Conservation (phyloP, 306 rosid species). For the Dryas octopetala region DNA sequence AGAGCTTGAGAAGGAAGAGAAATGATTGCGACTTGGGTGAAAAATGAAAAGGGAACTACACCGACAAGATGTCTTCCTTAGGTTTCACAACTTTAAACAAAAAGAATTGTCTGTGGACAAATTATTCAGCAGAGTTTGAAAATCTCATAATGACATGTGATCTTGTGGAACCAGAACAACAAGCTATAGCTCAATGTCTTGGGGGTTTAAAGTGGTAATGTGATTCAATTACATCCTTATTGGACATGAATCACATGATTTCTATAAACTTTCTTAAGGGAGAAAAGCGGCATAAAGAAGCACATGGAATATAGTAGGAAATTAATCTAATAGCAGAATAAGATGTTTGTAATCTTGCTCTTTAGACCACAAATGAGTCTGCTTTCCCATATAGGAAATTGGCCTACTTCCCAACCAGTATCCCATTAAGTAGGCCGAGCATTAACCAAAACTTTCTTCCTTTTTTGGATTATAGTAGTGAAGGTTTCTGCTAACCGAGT, state of each 20-base stretch:
- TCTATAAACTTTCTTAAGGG: neutral
- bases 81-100: neutral
- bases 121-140: neutral
- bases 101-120: neutral
- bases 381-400: neutral
- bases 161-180: neutral
- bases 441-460: neutral
- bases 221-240: neutral
- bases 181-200: neutral
- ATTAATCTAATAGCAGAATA: too few relatives aligned
- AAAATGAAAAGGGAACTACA: neutral
- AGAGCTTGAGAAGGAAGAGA: neutral
- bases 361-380: neutral
- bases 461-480: neutral
- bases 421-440: neutral
- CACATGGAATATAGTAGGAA: too few relatives aligned
- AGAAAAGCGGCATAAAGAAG: neutral
- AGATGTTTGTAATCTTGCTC: too few relatives aligned
- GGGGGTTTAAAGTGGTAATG: neutral
- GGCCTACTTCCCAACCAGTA: neutral
- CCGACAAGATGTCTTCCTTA: neutral
- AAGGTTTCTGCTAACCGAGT: neutral
- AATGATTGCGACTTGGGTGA: neutral
- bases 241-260: neutral
- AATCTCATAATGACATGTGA: neutral